Percentiles rank a stretch among this genome's conserved stretches.
These are phyloP conservation scores for Plenodomus biglobosus DNA, from an alignment of 2,329 filamentous ascomycete species.

Conservation along the genomic window DNA sequence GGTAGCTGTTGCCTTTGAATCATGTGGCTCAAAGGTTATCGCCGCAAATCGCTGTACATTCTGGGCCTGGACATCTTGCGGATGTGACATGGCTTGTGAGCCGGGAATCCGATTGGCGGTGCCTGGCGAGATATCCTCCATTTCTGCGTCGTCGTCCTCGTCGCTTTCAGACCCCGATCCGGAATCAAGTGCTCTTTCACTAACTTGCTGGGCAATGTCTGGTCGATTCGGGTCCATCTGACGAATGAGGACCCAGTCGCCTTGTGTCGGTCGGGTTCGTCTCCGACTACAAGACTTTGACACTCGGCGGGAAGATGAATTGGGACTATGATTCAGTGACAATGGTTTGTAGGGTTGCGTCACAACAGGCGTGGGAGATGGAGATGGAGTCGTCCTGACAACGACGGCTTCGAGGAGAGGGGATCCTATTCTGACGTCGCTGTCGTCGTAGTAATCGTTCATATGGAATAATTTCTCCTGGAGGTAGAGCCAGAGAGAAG, in stretches of 20 bases:
- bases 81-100: conserved; percentile 6
- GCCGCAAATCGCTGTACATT: conserved; percentile 21
- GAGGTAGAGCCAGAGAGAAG: neutral
- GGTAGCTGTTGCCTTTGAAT: conserved; percentile 12
- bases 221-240: conserved; percentile 65
- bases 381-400: conserved; percentile 50
- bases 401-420: conserved; percentile 47
- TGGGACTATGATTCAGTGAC: conserved; percentile 36
- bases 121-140: conserved; percentile 26
- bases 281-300: conserved; percentile 52
- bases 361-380: conserved; percentile 51
- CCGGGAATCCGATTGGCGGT: conserved; percentile 7
- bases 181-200: conserved; percentile 54
- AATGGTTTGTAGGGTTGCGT: conserved; percentile 25
- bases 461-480: conserved; percentile 19
- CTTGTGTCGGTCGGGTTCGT: conserved; percentile 60
- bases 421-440: conserved; percentile 50
- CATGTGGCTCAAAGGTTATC: conserved; percentile 15
- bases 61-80: conserved; percentile 8
- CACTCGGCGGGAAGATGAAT: conserved; percentile 50
- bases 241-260: conserved; percentile 68
- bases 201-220: conserved; percentile 64
- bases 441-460: conserved; percentile 53
- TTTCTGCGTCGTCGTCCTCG: conserved; percentile 45
- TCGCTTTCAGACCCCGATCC: conserved; percentile 49